phyloP scores from a whole-genome alignment of 106 monocot species.

The Dioscorea zingiberensis region DNA sequence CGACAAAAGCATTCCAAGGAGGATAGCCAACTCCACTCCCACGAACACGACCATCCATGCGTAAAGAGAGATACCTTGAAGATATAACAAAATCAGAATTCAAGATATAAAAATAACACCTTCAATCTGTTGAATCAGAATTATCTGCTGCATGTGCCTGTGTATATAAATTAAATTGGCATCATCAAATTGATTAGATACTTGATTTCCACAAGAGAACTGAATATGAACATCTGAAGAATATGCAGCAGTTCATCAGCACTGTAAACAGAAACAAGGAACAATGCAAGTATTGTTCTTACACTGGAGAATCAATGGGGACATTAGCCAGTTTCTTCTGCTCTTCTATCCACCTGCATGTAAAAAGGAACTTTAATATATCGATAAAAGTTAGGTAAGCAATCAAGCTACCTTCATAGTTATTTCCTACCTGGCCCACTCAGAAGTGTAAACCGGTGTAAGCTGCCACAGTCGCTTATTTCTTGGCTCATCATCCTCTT shows the following conservation, averaged over 20 bases:
- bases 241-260: no score
- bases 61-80: constrained; percentile 84
- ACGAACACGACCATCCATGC: constrained; percentile 93
- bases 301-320: constrained; percentile 83
- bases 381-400: background rate
- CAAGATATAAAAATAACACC: no score
- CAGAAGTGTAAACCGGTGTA: constrained; percentile 50
- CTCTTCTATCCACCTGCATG: constrained; percentile 79
- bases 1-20: constrained; percentile 94
- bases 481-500: constrained; percentile 28
- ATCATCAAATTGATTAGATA: no score
- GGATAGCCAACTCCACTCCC: constrained; percentile 93
- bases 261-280: no score
- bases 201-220: no score
- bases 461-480: constrained; percentile 84
- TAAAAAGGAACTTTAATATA: constrained; percentile 2
- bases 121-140: no score
- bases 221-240: no score
- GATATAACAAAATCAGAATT: background rate
- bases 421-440: constrained; percentile 92
- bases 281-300: constrained; percentile 15
- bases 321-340: constrained; percentile 90
- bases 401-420: constrained; percentile 14
- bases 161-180: no score
- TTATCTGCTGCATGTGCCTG: no score